These are phyloP conservation scores for Gossypium mustelinum DNA, from an alignment of 345 rosid species.

Conservation along the genomic window DNA sequence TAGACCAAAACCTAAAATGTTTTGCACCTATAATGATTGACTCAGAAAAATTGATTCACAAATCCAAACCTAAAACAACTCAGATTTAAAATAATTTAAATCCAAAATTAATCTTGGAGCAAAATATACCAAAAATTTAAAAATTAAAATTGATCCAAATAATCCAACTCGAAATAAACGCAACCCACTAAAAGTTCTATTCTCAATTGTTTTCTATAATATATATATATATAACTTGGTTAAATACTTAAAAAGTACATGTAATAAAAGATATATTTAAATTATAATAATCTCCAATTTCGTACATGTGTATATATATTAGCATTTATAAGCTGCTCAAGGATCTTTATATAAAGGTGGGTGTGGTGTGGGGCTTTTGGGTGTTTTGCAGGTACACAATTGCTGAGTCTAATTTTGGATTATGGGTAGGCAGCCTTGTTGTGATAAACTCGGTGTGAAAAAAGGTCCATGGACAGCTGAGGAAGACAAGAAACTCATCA, in stretches of 20 bases:
- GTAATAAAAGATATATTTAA: neutral
- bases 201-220: too few relatives aligned
- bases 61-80: too few relatives aligned
- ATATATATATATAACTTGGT: too few relatives aligned
- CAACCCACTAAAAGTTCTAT: too few relatives aligned
- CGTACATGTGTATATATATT: neutral
- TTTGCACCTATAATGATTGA: too few relatives aligned
- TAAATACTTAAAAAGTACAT: too few relatives aligned
- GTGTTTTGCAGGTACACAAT: conserved; percentile 30
- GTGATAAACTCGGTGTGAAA: conserved; percentile 76
- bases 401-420: conserved; percentile 19
- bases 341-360: conserved; percentile 35
- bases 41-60: neutral
- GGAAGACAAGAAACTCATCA: conserved; percentile 74
- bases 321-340: conserved; percentile 10
- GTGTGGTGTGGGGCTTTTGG: conserved; percentile 33
- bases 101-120: too few relatives aligned
- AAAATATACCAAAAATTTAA: neutral
- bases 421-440: conserved; percentile 78
- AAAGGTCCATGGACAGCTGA: conserved; percentile 85
- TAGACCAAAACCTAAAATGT: too few relatives aligned
- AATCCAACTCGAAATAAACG: too few relatives aligned
- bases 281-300: neutral
- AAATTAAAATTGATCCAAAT: too few relatives aligned
- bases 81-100: too few relatives aligned